Evolutionary conservation across 805 yeast genomes (phyloP), one percentile per base, ranked within the genome.

Genomic region (Naumovozyma castellii): DNA sequence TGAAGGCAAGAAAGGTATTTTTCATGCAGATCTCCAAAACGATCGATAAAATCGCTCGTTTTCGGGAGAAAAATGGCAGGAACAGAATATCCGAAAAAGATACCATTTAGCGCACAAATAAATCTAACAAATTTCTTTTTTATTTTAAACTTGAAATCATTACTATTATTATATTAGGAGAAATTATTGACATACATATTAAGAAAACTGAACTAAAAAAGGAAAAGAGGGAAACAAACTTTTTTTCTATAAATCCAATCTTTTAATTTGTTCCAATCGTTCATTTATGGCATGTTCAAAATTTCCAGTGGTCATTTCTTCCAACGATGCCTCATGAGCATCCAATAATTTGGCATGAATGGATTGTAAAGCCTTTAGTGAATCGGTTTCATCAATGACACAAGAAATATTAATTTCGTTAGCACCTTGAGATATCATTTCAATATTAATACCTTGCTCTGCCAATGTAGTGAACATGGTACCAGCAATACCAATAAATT

Each of bases 361-460:
- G 4, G 87, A 81, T 57, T 78, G 78, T 49, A 92, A 70, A 3
- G 97, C 97, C 59, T 84, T 83, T 22, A 85, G 65, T 12, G 94
- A 79, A 56, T 92, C 92, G 41, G 67, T 66, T 49, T 84, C 86
- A 47, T 83, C 84, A 45, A 92, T 86, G 39, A 92, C 98, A 48
- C 97, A 94, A 27, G 95, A 84, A 39, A 92, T 92, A 61, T 92
- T 92, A 56, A 92, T 92, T 65, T 92, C 98, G 56, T 90, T 90
- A 15, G 97, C 96, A 53, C 98, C 98, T 71, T 92, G 98, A 42
- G 87, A 76, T 64, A 92, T 92, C 98, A 92, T 92, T 64, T 92
- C 98, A 51, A 92, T 86, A 65, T 92, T 92, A 57, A 92, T 82
- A 35, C 76, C 75, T 54, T 90, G 94, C 56, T 84, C 88, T 5